Base-by-base conservation (phyloP, 176 grass and related monocot species). In the Cenchrus fungigraminus region DNA sequence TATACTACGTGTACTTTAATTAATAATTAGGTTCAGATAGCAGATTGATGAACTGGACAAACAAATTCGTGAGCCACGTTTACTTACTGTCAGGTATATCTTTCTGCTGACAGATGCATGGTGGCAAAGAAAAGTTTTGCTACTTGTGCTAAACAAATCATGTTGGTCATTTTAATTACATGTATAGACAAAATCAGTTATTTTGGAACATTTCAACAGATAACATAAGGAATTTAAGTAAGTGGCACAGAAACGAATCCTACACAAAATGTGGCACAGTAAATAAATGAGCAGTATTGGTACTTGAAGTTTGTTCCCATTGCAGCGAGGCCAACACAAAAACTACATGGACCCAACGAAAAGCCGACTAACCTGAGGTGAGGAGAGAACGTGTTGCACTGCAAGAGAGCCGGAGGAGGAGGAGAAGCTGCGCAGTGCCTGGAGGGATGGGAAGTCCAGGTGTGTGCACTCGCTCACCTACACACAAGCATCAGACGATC, bases 381-480 rank as follows among this genome's bases (percentile, higher is more conserved):
- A 25, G 25, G 25, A 25, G 25, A 25, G 25, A 25, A 25, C 25
- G 25, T 25, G 25, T 25, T 25, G 25, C 25, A 25, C 25, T 25
- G 25, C 25, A 25, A 25, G 25, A 25, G 25, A 25, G 25, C 25
- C 25, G 25, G 25, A 83, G 29, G 70, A 71, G 74, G 86, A 88
- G 90, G 88, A 95, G 90, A 92, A 95, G 88, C 84, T 86, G 17
- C 93, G 82, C 71, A 92, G 74, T 50, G 90, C 86, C 83, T 57
- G 75, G 76, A 83, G 83, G n/a, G 86, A 89, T 25, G 93, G 93
- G 53, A 95, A 95, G 55, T 95, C 88, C 83, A 92, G 76, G 65
- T 37, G 82, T 16, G 90, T 90, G 76, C 80, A 80, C 34, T 92
- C 90, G 19, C 60, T 86, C 70, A 95, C 93, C 93, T 95, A 50